Base-by-base conservation (phyloP, 1,284 basidiomycete genomes). In the Microbotryum violaceum region DNA sequence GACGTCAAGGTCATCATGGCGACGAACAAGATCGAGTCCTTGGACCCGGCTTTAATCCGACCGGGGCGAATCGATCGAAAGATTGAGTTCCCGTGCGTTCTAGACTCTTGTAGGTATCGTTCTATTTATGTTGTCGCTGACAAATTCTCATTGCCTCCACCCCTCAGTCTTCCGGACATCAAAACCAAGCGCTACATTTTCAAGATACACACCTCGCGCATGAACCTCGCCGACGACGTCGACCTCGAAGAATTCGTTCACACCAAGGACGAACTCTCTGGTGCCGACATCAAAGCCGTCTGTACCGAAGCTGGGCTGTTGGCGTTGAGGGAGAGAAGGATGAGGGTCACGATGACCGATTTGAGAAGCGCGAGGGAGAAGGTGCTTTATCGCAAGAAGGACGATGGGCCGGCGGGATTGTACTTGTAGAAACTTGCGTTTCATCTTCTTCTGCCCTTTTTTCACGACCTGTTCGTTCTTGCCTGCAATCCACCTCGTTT, bases 151-250 rank as follows among this genome's bases (percentile, higher is more conserved):
- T 44, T 14, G 18, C 7, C 33, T 8, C 23, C 52, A 10, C 9
- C 29, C 29, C 23, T 20, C 80, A 91, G 91, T 12, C 78, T 97
- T 44, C 92, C 92, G 25, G 91, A 97, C 73, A 85, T 92, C 66
- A 96, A 94, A 80, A 96, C 92, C 52, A 94, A 96, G 75, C 87
- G 92, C 25, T 93, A 97, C 76, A 99, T 99, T 74, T 98, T 98
- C 85, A 86, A 87, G 74, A 78, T 99, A 69, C 96, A 98, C 77
- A 98, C 96, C 2, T 86, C 89, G 45, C 86, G 94, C 27, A 98
- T 99, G 96, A 96, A 85, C 72, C 79, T 99, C 51, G 80, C 81
- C 59, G 83, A 86, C 55, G 96, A 98, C 72, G 96, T 99, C 48
- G 91, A 96, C 74, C 79, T 98, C 54, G 96, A 98, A 74, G 93